A percentile compares a stretch with the other conserved stretches of the same genome.
phyloP scores from a whole-genome alignment of 805 yeast species.

The Blastobotrys parvus region DNA sequence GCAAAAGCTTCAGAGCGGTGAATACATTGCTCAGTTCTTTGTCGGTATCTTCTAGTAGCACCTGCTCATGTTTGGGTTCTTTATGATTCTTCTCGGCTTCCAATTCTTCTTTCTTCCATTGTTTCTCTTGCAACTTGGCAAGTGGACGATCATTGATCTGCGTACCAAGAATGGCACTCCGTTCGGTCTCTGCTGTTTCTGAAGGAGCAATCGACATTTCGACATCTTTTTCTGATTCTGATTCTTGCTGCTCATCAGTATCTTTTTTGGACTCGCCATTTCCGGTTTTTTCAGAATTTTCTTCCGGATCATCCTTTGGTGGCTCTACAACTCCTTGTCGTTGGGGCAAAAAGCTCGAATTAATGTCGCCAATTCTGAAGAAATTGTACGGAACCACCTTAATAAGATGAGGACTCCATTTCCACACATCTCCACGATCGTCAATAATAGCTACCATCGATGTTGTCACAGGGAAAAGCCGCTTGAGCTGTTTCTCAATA shows the following conservation, averaged over 20 bases:
- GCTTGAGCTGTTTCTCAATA: constrained; percentile 77
- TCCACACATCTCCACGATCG: constrained; percentile 98
- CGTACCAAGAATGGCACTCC: constrained; percentile 64
- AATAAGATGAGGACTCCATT: constrained; percentile 85
- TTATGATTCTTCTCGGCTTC: background rate
- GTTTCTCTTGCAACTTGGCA: constrained; percentile 57
- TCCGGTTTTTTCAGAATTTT: background rate
- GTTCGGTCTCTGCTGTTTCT: constrained; percentile 39
- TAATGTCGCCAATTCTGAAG: constrained; percentile 96
- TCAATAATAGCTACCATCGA: constrained; percentile 95
- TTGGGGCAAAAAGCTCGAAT: constrained; percentile 83
- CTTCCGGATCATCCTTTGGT: constrained; percentile 5
- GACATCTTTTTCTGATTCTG: background rate
- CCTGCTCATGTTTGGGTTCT: constrained; percentile 25
- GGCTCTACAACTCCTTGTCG: constrained; percentile 35
- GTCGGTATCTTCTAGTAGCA: constrained; percentile 70
- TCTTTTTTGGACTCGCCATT: constrained; percentile 7
- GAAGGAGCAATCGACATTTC: background rate
- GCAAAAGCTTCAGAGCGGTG: constrained; percentile 54
- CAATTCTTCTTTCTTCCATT: constrained; percentile 5
- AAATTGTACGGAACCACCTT: constrained; percentile 94
- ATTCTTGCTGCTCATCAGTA: constrained; percentile 3
- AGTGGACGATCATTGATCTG: constrained; percentile 78
- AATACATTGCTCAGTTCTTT: constrained; percentile 61
- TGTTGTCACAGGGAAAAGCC: constrained; percentile 92